Conservation (phyloP, 768 basidiomycete genomes). For the Lactarius indigo region DNA sequence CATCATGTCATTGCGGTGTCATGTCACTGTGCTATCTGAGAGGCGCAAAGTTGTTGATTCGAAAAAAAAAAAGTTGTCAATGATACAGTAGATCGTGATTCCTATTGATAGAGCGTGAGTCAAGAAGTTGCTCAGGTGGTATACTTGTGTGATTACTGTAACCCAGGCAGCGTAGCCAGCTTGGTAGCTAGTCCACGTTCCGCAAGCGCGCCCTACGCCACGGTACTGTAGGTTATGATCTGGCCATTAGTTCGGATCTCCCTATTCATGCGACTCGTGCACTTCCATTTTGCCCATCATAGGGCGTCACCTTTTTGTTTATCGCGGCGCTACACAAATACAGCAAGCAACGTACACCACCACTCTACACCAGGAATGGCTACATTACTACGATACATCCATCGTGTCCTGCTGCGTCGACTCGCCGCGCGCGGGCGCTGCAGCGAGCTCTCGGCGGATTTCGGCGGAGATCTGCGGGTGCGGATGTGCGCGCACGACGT, state of each 20-base stretch:
- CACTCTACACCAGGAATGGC: neutral
- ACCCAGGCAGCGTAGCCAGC: too few species aligned
- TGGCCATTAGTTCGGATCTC: neutral
- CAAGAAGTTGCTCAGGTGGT: too few species aligned
- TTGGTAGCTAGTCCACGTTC: too few species aligned
- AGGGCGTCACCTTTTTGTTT: neutral
- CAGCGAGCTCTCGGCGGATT: slow-evolving; percentile 85
- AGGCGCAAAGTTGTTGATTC: too few species aligned
- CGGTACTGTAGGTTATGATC: neutral
- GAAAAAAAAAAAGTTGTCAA: too few species aligned
- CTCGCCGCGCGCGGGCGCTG: slow-evolving; percentile 82
- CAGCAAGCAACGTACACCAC: neutral
- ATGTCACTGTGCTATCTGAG: neutral
- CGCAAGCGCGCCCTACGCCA: too few species aligned
- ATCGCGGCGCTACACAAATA: neutral
- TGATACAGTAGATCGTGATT: too few species aligned
- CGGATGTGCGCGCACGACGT: slow-evolving; percentile 80
- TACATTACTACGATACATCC: slow-evolving; percentile 37
- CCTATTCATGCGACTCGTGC: too few species aligned
- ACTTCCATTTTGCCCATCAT: neutral
- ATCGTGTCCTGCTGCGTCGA: slow-evolving; percentile 52
- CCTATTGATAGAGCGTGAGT: too few species aligned
- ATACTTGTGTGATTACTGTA: too few species aligned
- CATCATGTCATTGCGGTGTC: neutral
- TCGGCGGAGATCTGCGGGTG: slow-evolving; percentile 89